These are phyloP conservation scores for Exophiala mesophila DNA, from an alignment of 2,329 filamentous ascomycete species.

Conservation along the genomic window DNA sequence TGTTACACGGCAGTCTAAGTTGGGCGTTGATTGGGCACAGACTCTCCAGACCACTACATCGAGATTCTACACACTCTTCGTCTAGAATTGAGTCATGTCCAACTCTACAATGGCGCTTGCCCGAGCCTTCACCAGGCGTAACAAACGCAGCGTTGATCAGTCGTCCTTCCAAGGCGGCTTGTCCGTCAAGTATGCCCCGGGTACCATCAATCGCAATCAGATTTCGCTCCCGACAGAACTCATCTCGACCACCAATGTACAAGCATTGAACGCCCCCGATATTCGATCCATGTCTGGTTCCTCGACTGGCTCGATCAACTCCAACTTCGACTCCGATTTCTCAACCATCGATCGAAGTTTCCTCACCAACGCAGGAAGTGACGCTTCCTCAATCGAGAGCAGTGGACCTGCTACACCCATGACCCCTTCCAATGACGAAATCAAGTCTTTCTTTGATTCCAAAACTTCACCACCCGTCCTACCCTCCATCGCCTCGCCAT, in stretches of 20 bases:
- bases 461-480: conserved; percentile 65
- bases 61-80: too few relatives aligned
- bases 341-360: conserved; percentile 44
- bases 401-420: conserved; percentile 39
- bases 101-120: conserved; percentile 32
- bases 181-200: conserved; percentile 41
- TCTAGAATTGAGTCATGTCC: too few relatives aligned
- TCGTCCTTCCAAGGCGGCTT: conserved; percentile 42
- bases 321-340: conserved; percentile 64
- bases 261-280: conserved; percentile 90
- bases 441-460: conserved; percentile 53
- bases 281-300: conserved; percentile 49
- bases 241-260: conserved; percentile 91
- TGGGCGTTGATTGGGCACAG: too few relatives aligned
- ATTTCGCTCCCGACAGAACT: conserved; percentile 87
- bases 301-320: conserved; percentile 48
- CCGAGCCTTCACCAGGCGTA: conserved; percentile 46
- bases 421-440: conserved; percentile 51
- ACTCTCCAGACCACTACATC: too few relatives aligned
- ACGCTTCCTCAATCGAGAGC: conserved; percentile 32
- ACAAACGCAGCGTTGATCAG: conserved; percentile 42
- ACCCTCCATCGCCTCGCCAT: conserved; percentile 45
- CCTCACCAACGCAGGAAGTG: conserved; percentile 44
- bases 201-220: conserved; percentile 43
- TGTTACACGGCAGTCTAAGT: not conserved